Base-by-base conservation (phyloP, 495 filamentous ascomycete genomes). In the Daldinia grandis region DNA sequence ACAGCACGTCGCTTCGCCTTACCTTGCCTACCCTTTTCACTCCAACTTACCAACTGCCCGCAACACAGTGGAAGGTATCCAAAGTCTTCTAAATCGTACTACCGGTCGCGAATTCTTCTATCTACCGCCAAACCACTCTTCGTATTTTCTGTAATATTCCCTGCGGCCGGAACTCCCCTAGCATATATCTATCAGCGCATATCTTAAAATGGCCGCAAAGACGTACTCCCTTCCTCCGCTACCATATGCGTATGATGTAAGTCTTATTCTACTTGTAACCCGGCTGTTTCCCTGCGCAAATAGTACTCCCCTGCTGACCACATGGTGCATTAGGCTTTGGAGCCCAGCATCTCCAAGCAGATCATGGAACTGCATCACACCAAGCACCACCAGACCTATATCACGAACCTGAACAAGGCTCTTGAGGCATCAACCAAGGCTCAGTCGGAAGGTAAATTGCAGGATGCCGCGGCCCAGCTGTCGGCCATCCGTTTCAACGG, bases 331-430 rank as follows among this genome's bases (percentile, higher is more conserved):
- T 74, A 74, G 76, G 95, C 93, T 25, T 89, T 98, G 72, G 95
- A 98, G 82, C 95, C 95, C 64, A 81, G 87, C 80, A 94, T 98
- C 83, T 93, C 90, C 59, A 91, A 90, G 76, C 89, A 95, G 82
- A 98, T 98, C 83, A 98, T 98, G 95, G 92, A 97, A 84, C 82
- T 93, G 42, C 90, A 93, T 78, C 88, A 93, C 81, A 81, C 72
- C 74, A 90, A 89, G 76, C 90, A 93, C 78, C 90, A 93, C 81
- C 81, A 89, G 71, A 87, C 91, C 66, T 93, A 93, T 78, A 87
- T 93, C 64, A 90, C 82, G 75, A 89, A 87, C 69, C 86, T 91
- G 64, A 93, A 93, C 81, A 82, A 83, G 38, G 87, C 87, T 17
- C 75, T 84, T 42, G 81, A 86, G 68, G 82, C 85, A 53, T 84